phyloP scores from a whole-genome alignment of 371 early-diverging fungal genomes.

The Apophysomyces trapeziformis region DNA sequence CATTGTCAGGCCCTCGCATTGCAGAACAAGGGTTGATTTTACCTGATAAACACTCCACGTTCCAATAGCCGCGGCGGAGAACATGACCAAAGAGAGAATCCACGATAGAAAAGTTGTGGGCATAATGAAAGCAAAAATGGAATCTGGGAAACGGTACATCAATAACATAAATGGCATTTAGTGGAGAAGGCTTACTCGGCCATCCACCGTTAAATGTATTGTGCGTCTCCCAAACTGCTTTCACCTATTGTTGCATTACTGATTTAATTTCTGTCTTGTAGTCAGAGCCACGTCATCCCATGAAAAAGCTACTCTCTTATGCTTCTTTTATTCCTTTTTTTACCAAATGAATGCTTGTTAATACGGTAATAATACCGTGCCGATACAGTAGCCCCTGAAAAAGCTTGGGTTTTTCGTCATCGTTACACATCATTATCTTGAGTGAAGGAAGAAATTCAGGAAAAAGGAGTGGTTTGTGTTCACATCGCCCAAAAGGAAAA shows the following conservation, averaged over 20 bases:
- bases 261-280: not conserved
- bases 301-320: not conserved
- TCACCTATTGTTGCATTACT: not conserved
- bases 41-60: slow-evolving; percentile 3
- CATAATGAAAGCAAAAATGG: not conserved
- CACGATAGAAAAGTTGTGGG: not conserved
- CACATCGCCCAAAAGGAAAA: not conserved
- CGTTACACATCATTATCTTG: not conserved
- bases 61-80: not conserved
- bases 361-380: not conserved
- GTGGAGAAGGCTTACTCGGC: not conserved
- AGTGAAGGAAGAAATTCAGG: no score
- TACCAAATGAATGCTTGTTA: slow-evolving; percentile 1
- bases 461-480: no score
- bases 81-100: not conserved
- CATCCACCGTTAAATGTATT: slow-evolving; percentile 1
- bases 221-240: not conserved
- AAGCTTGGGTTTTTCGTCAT: not conserved
- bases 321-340: not conserved
- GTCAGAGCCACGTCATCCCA: not conserved
- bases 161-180: not conserved
- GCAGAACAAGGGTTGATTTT: not conserved
- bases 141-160: not conserved
- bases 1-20: not conserved
- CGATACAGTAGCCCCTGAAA: not conserved